These are phyloP conservation scores for Letharia columbiana DNA, from an alignment of 495 filamentous ascomycete species.

Conservation along the genomic window DNA sequence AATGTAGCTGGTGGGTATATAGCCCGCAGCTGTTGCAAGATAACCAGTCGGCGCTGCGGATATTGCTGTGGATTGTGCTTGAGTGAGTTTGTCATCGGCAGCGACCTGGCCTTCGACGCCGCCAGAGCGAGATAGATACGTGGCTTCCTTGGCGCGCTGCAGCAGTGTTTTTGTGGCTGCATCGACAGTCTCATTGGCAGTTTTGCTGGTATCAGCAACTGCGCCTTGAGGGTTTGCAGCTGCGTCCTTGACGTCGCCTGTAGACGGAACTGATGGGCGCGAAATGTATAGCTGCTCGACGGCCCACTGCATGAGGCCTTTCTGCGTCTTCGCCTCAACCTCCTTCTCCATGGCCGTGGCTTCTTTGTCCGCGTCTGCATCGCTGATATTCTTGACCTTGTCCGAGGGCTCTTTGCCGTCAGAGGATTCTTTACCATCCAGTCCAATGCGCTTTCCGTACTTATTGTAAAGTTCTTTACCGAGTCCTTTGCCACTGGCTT, in stretches of 20 bases:
- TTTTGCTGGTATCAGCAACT: conserved; percentile 21
- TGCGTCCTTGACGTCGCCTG: conserved; percentile 4
- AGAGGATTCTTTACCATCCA: conserved; percentile 13
- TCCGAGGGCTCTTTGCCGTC: conserved; percentile 28
- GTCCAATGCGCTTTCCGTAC: conserved; percentile 23
- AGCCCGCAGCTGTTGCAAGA: conserved; percentile 21
- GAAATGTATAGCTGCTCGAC: conserved; percentile 28
- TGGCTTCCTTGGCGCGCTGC: conserved; percentile 21
- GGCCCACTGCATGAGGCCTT: conserved; percentile 34
- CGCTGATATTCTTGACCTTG: conserved; percentile 13
- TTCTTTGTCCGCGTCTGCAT: conserved; percentile 26
- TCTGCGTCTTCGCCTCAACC: conserved; percentile 44
- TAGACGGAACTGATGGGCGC: conserved; percentile 1
- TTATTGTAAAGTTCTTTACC: conserved; percentile 33
- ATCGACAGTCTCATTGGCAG: conserved; percentile 8
- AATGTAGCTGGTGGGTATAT: conserved; percentile 21
- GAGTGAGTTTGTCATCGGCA: conserved; percentile 9
- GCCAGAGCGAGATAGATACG: conserved; percentile 21
- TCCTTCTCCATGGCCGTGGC: conserved; percentile 33
- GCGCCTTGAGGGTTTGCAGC: conserved; percentile 11
- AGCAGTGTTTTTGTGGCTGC: conserved; percentile 19
- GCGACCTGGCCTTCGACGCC: conserved; percentile 13
- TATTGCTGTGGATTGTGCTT: conserved; percentile 9
- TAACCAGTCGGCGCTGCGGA: conserved; percentile 10
- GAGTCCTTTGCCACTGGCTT: conserved; percentile 27